Conservation (phyloP, 2,329 filamentous ascomycete species). For the Diaporthe ampelina region DNA sequence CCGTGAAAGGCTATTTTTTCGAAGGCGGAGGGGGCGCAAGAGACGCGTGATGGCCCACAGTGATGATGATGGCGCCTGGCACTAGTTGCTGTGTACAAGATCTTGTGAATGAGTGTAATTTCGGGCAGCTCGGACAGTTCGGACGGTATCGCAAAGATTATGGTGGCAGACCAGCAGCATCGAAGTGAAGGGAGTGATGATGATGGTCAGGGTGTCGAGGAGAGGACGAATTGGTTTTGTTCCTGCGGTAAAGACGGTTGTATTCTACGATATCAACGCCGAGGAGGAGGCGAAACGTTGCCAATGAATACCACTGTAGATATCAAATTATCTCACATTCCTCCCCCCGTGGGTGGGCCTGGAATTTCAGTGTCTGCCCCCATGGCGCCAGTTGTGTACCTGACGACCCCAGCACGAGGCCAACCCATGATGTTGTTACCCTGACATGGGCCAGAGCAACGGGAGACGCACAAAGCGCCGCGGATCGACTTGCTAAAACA, state of each 20-base stretch:
- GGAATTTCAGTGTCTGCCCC: neutral
- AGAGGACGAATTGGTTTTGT: neutral
- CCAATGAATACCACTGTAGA: neutral
- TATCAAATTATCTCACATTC: neutral
- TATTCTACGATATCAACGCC: neutral
- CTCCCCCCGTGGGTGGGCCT: neutral
- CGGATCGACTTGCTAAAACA: constrained; percentile 18
- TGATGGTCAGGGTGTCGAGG: neutral
- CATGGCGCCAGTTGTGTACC: neutral
- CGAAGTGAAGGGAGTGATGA: neutral
- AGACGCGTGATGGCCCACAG: neutral
- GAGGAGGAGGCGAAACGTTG: neutral
- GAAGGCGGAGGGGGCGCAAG: neutral
- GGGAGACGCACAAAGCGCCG: constrained; percentile 17
- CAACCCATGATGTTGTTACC: neutral
- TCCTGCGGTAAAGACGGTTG: neutral
- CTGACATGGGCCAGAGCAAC: neutral
- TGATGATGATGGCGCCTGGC: neutral
- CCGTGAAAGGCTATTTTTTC: neutral
- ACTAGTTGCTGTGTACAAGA: neutral
- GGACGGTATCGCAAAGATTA: constrained; percentile 7
- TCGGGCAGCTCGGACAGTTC: neutral
- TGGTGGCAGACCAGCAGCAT: neutral
- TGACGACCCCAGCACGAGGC: constrained; percentile 9
- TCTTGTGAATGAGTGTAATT: constrained; percentile 7